A percentile compares a stretch with the other conserved stretches of the same genome.
Conservation (phyloP, 371 early-diverging fungal genomes). For the Dinochytrium kinnereticum region DNA sequence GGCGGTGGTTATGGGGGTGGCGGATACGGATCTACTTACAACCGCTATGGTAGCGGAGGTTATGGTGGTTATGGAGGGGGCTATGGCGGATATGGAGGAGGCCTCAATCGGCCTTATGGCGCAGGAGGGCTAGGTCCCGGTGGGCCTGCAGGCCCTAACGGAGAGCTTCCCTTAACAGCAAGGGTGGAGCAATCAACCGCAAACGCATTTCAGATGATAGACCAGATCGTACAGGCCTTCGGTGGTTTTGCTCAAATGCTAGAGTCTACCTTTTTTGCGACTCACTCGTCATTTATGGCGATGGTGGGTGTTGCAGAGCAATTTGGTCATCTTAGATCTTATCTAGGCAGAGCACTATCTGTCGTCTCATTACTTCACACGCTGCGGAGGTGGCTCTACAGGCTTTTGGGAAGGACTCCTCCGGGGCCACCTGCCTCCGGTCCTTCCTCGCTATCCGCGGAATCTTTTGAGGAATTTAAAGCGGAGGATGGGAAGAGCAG, state of each 20-base stretch:
- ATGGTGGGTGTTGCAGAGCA: slow-evolving; percentile 97
- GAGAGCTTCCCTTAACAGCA: slow-evolving; percentile 69
- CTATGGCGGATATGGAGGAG: slow-evolving; percentile 39
- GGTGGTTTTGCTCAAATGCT: slow-evolving; percentile 97
- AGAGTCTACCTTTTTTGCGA: slow-evolving; percentile 94
- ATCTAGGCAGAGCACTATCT: slow-evolving; percentile 81
- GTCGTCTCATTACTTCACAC: slow-evolving; percentile 66
- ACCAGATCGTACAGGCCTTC: slow-evolving; percentile 91
- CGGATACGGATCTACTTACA: slow-evolving; percentile 44
- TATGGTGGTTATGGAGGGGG: slow-evolving; percentile 41
- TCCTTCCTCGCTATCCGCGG: slow-evolving; percentile 40
- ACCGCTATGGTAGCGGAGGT: slow-evolving; percentile 38
- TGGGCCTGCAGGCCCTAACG: slow-evolving; percentile 45
- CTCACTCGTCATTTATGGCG: slow-evolving; percentile 96
- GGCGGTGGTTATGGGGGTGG: slow-evolving; percentile 42
- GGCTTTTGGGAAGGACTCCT: slow-evolving; percentile 66
- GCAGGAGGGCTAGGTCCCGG: slow-evolving; percentile 33
- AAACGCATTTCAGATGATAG: slow-evolving; percentile 87
- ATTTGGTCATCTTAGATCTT: slow-evolving; percentile 81
- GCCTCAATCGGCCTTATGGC: slow-evolving; percentile 28
- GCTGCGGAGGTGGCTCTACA: slow-evolving; percentile 61
- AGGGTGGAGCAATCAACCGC: slow-evolving; percentile 85
- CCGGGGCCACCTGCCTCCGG: slow-evolving; percentile 58
- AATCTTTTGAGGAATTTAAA: slow-evolving; percentile 42
- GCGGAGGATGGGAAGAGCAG: slow-evolving; percentile 4